Evolutionary conservation across 2,329 filamentous ascomycete species (phyloP), one percentile per base, ranked within the genome.

Genomic region (Pseudocercospora fijiensis): DNA sequence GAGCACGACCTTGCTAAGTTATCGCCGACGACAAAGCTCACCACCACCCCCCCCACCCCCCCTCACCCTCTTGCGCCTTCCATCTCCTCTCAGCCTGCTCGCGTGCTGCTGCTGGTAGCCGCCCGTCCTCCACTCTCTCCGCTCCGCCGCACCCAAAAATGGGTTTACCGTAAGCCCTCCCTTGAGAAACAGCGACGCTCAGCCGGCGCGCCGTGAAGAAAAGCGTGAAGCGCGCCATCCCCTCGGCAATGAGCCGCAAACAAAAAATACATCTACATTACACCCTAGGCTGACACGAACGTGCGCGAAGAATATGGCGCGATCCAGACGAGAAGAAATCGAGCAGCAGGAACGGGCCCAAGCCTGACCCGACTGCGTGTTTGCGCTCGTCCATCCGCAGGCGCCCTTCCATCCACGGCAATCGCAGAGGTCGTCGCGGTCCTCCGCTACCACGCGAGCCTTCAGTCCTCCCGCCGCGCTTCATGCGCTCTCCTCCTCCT

Each of bases 371-470:
- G 41, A 81, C 81, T 53, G 64, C 65, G 58, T 65, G 57, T 63
- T 62, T 81, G 61, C 83, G 85, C 72, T 87, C 84, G 43, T 76
- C 83, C 47, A 88, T 88, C 71, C 83, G 86, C 65, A 83, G 86
- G 63, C 71, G 72, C 56, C 65, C 72, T 43, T 72, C 70, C 6
- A 65, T 74, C 6, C 72, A 75, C 51, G 73, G 70, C 63, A 49
- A 24, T 26, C 72, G 71, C 58, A 64, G 70, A 49, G 56, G 62
- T 30, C 63, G 65, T 33, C 69, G 72, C 58, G 63, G 67, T 57
- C 67, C 69, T 52, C 73, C 79, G 65, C 68, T 57, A 24, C 51
- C 51, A 26, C 69, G 69, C 55, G 66, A 70, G 33, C 53, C 66
- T 18, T 67, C 69, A 10, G 33, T 68, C 11, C 57, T 70, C n/a